Evolutionary conservation across 192 early-diverging fungal genomes (phyloP).

Genomic region (Neocallimastix lanati): DNA sequence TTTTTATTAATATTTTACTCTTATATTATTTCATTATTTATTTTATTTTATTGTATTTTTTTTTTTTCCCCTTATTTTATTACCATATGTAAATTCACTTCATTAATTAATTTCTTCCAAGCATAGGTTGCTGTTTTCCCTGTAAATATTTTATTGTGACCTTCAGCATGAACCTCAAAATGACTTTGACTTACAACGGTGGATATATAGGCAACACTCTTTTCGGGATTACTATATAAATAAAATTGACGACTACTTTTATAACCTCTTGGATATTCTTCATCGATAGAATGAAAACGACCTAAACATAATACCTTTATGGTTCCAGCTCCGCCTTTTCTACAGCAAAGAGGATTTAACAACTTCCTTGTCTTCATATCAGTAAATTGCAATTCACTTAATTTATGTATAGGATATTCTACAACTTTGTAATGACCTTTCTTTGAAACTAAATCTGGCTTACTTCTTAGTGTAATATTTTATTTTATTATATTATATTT

Average conservation of each 20-base stretch:
- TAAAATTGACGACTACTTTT: background rate
- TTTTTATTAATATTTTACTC: too few relatives aligned
- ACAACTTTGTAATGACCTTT: background rate
- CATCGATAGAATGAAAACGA: background rate
- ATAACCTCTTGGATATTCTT: background rate
- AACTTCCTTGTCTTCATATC: background rate
- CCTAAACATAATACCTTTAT: background rate
- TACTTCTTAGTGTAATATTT: background rate
- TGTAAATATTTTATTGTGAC: background rate
- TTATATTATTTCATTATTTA: too few relatives aligned
- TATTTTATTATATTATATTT: too few relatives aligned
- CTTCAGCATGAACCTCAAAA: background rate
- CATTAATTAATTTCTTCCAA: background rate
- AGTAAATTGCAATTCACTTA: background rate
- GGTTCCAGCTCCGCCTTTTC: background rate
- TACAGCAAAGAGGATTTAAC: background rate
- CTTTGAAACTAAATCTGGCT: background rate
- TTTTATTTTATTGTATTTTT: background rate
- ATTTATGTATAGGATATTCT: background rate
- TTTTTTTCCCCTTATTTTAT: background rate
- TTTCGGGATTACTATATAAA: background rate
- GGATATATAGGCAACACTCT: background rate
- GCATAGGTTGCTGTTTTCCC: background rate
- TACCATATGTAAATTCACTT: background rate
- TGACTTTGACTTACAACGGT: background rate